These are phyloP conservation scores for Sporobolomyces roseus DNA, from an alignment of 768 basidiomycete genomes.

Conservation along the genomic window DNA sequence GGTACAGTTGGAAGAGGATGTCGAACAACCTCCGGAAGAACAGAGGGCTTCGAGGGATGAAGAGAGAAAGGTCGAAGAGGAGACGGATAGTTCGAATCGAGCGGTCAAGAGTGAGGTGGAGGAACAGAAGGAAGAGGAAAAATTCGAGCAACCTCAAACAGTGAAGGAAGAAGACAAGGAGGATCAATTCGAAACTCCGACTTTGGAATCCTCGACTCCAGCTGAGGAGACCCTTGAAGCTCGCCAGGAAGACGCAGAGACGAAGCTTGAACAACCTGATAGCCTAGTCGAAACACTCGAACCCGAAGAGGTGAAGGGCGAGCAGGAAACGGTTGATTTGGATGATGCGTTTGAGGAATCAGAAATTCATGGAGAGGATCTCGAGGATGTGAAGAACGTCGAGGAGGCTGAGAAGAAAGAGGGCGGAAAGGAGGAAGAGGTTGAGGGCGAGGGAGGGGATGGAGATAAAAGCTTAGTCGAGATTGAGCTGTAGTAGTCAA, in stretches of 20 bases:
- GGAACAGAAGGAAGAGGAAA: background rate
- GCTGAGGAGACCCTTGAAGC: no score
- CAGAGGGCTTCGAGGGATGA: background rate
- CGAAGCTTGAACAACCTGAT: background rate
- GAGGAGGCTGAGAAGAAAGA: background rate
- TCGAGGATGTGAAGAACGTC: conserved; percentile 3
- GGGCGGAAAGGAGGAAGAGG: background rate
- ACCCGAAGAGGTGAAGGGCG: background rate
- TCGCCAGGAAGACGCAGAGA: background rate
- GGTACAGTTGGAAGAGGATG: conserved; percentile 8
- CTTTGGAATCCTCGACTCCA: no score
- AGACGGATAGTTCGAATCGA: background rate
- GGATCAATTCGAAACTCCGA: no score
- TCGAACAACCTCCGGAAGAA: background rate
- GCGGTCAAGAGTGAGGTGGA: conserved; percentile 1
- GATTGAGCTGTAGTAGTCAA: conserved; percentile 10
- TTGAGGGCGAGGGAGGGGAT: background rate
- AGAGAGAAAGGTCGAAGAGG: background rate
- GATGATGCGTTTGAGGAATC: no score
- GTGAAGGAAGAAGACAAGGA: no score
- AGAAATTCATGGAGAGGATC: no score
- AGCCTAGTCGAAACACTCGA: no score
- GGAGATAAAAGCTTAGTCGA: conserved; percentile 22
- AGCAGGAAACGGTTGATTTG: background rate
- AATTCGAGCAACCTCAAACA: no score